These are phyloP conservation scores for Backusella westeae DNA, from an alignment of 192 early-diverging fungal species.

Conservation along the genomic window DNA sequence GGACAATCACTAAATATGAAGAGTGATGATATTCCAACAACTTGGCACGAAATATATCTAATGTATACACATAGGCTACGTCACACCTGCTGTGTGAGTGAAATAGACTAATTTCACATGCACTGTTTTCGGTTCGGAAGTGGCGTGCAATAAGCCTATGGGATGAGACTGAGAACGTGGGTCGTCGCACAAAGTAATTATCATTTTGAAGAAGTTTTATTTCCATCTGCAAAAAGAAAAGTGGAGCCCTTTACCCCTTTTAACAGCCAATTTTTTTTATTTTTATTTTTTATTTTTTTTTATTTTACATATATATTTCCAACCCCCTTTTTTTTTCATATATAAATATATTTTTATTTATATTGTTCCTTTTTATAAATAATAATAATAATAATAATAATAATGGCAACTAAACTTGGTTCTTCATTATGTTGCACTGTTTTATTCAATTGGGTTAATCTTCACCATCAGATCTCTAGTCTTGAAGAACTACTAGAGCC, in stretches of 20 bases:
- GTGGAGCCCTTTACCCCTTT: neutral
- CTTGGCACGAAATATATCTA: too few species aligned
- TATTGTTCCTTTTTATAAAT: neutral
- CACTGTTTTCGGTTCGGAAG: neutral
- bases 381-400: neutral
- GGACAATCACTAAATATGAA: too few species aligned
- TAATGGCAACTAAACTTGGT: neutral
- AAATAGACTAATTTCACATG: neutral
- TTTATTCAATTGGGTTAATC: slow-evolving; percentile 15
- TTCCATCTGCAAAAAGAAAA: neutral
- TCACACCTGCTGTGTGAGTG: neutral
- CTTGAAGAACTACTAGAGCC: neutral
- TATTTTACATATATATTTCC: neutral
- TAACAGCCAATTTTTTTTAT: neutral
- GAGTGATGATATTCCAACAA: too few species aligned
- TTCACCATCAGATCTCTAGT: neutral
- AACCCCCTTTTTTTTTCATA: neutral
- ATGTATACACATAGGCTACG: neutral
- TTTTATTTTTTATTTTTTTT: neutral
- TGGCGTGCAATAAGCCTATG: neutral
- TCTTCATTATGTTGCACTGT: neutral
- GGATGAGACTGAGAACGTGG: neutral
- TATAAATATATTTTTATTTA: neutral
- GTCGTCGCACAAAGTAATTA: neutral
- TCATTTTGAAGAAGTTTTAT: neutral